These are phyloP conservation scores for Orbilia brochopaga DNA, from an alignment of 2,329 filamentous ascomycete genomes.

Conservation along the genomic window DNA sequence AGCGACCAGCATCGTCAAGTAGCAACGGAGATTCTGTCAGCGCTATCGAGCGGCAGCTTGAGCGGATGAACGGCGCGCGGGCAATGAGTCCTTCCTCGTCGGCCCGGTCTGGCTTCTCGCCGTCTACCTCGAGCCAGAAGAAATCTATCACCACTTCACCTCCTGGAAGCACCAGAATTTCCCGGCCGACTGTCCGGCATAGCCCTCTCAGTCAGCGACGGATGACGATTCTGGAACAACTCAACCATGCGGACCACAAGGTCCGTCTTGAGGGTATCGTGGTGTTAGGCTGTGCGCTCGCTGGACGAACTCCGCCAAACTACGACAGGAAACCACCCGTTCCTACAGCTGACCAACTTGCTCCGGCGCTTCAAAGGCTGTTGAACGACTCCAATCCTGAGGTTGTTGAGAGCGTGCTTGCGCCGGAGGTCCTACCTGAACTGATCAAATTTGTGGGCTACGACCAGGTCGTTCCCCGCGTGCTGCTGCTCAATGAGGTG, in stretches of 20 bases:
- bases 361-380: constrained; percentile 54
- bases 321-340: constrained; percentile 55
- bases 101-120: constrained; percentile 46
- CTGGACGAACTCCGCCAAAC: constrained; percentile 54
- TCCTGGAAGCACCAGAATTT: constrained; percentile 25
- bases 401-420: constrained; percentile 55
- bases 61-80: constrained; percentile 46
- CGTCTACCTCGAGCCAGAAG: constrained; percentile 37
- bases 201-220: constrained; percentile 53
- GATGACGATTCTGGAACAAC: constrained; percentile 54
- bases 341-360: constrained; percentile 54
- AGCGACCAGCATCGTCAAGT: constrained; percentile 48
- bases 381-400: constrained; percentile 54
- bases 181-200: constrained; percentile 52
- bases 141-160: constrained; percentile 38
- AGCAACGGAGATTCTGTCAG: constrained; percentile 49
- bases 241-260: constrained; percentile 54
- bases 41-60: constrained; percentile 43
- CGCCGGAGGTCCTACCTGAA: constrained; percentile 54
- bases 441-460: constrained; percentile 54
- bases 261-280: constrained; percentile 55
- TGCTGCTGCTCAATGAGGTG: constrained; percentile 54
- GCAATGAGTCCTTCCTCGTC: constrained; percentile 51
- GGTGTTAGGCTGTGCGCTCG: constrained; percentile 54
- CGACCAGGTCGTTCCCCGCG: constrained; percentile 55